Conservation (phyloP, 306 rosid species). For the Dryas alaskensis region DNA sequence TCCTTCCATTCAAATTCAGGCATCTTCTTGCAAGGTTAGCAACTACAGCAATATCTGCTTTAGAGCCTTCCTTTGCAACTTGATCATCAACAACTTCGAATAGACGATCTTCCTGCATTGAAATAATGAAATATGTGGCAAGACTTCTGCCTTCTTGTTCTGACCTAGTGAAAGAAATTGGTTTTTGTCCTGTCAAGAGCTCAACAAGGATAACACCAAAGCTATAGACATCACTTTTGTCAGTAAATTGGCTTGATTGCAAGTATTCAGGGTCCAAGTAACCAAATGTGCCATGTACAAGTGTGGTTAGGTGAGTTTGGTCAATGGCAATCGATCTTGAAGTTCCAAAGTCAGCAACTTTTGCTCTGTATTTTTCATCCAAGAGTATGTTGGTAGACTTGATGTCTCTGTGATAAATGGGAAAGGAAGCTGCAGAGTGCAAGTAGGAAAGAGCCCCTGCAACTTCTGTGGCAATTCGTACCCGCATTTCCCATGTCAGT, state of each 20-base stretch:
- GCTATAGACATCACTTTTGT: slow-evolving; percentile 25
- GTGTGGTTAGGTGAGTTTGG: slow-evolving; percentile 32
- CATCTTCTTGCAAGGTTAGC: slow-evolving; percentile 45
- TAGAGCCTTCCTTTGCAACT: slow-evolving; percentile 25
- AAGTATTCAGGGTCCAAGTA: slow-evolving; percentile 30
- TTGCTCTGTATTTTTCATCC: slow-evolving; percentile 27
- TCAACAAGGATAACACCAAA: slow-evolving; percentile 27
- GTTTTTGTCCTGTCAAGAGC: slow-evolving; percentile 16
- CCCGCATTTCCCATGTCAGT: slow-evolving; percentile 25
- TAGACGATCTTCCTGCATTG: slow-evolving; percentile 17
- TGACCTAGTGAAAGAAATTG: background rate
- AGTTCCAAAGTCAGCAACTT: slow-evolving; percentile 31
- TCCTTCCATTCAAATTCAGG: slow-evolving; percentile 41
- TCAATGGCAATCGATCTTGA: slow-evolving; percentile 25
- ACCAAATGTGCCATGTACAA: slow-evolving; percentile 26
- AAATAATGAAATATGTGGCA: slow-evolving; percentile 30
- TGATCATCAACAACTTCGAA: slow-evolving; percentile 37
- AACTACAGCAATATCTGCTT: slow-evolving; percentile 30
- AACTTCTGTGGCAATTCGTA: slow-evolving; percentile 18
- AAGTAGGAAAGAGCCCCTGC: slow-evolving; percentile 29
- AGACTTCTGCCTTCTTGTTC: slow-evolving; percentile 10
- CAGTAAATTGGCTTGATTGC: slow-evolving; percentile 18
- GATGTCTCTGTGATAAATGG: slow-evolving; percentile 24
- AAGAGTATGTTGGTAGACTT: slow-evolving; percentile 27
- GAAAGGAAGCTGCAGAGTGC: slow-evolving; percentile 15